Conservation (phyloP, 1,139 yeast genomes). For the Candida buenavistaensis region DNA sequence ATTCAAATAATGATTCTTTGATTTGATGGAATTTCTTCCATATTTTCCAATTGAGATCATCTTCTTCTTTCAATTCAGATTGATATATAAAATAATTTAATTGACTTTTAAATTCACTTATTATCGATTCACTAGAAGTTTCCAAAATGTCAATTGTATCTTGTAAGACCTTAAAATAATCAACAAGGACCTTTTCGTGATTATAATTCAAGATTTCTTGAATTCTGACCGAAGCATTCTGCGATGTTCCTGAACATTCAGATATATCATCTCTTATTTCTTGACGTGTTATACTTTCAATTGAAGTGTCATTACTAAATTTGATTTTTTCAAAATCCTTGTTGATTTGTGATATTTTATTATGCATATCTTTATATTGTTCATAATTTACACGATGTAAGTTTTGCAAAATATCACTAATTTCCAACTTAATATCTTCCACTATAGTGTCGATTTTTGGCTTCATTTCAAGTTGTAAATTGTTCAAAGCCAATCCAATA, state of each 20-base stretch:
- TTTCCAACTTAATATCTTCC: constrained; percentile 31
- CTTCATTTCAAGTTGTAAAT: constrained; percentile 40
- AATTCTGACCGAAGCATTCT: constrained; percentile 29
- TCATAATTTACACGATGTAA: constrained; percentile 43
- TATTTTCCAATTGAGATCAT: constrained; percentile 53
- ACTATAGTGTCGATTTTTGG: constrained; percentile 35
- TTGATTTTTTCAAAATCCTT: constrained; percentile 47
- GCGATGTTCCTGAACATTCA: constrained; percentile 35
- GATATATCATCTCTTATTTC: constrained; percentile 55
- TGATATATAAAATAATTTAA: constrained; percentile 33
- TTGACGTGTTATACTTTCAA: constrained; percentile 51
- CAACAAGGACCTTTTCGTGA: constrained; percentile 30
- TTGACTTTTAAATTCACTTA: constrained; percentile 51
- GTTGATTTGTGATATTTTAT: constrained; percentile 49
- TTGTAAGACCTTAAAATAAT: constrained; percentile 49
- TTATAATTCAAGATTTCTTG: constrained; percentile 36
- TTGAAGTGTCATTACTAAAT: constrained; percentile 33
- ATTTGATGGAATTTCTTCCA: constrained; percentile 68
- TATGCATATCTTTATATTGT: constrained; percentile 48
- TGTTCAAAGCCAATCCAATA: constrained; percentile 41
- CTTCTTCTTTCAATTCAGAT: constrained; percentile 32
- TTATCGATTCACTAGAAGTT: constrained; percentile 67
- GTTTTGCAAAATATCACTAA: constrained; percentile 41
- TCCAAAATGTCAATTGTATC: constrained; percentile 65
- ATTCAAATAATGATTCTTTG: constrained; percentile 53